A percentile compares a stretch with the other conserved stretches of the same genome.
Evolutionary conservation across 768 basidiomycete species (phyloP).

Genomic region (Boletus coccyginus): DNA sequence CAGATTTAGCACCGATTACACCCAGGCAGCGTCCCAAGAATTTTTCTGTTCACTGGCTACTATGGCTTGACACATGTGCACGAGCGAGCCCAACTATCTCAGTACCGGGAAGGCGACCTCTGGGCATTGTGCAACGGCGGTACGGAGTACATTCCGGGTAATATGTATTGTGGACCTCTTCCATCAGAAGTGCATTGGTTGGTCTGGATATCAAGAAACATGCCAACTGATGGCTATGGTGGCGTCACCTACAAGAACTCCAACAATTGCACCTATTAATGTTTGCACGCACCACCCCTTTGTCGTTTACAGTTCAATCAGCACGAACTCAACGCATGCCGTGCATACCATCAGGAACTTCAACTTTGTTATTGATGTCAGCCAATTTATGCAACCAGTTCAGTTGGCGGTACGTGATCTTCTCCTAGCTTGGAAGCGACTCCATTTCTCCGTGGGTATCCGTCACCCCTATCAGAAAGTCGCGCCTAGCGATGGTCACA

Average conservation of each 20-base stretch:
- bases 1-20: constrained; percentile 55
- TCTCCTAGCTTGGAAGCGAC: constrained; percentile 33
- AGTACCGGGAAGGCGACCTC: constrained; percentile 47
- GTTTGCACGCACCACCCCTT: constrained; percentile 54
- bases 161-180: constrained; percentile 60
- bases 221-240: constrained; percentile 47
- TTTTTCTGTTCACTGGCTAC: constrained; percentile 41
- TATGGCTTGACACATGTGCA: constrained; percentile 46
- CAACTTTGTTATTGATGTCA: constrained; percentile 55
- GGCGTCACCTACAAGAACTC: constrained; percentile 39
- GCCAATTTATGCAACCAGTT: neutral
- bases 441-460: constrained; percentile 56
- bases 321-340: constrained; percentile 38
- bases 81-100: constrained; percentile 60
- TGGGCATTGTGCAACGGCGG: constrained; percentile 47
- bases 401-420: neutral
- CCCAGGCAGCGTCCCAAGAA: constrained; percentile 22
- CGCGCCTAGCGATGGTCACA: constrained; percentile 48
- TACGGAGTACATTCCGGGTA: constrained; percentile 33
- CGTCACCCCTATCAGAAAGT: constrained; percentile 51
- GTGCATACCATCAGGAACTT: constrained; percentile 48
- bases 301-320: constrained; percentile 50
- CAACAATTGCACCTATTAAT: constrained; percentile 43
- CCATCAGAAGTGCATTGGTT: constrained; percentile 54
- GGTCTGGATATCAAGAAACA: constrained; percentile 61